These are phyloP conservation scores for Penstemon eatonii DNA, from an alignment of 257 asterid species.

Conservation along the genomic window DNA sequence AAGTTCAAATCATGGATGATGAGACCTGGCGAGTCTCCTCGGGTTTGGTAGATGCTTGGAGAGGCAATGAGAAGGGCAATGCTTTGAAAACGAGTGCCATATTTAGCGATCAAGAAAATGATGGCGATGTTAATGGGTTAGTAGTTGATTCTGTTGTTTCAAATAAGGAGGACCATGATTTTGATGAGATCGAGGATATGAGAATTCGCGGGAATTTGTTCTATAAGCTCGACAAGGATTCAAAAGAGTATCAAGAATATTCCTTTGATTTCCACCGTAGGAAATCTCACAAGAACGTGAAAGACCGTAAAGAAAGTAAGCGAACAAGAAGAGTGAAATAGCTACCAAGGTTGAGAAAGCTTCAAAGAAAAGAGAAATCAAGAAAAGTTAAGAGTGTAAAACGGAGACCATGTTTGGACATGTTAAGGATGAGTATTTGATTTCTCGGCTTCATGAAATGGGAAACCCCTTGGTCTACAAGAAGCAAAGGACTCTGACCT, in stretches of 20 bases:
- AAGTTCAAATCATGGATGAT: conserved; percentile 32
- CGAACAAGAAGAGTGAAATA: neutral
- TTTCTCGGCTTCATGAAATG: conserved; percentile 28
- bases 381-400: too few species aligned
- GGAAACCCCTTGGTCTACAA: conserved; percentile 33
- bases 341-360: too few species aligned
- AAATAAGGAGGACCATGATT: conserved; percentile 38
- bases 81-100: conserved; percentile 19
- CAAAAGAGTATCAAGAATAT: conserved; percentile 71
- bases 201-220: conserved; percentile 65
- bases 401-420: neutral
- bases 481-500: conserved; percentile 31
- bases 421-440: conserved; percentile 15
- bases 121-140: neutral
- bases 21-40: conserved; percentile 62
- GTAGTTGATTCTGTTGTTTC: conserved; percentile 27
- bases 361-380: too few species aligned
- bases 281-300: conserved; percentile 40
- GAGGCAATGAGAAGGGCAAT: conserved; percentile 32
- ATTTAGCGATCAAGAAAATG: conserved; percentile 25
- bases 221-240: conserved; percentile 70
- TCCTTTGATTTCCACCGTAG: conserved; percentile 68
- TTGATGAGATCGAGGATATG: conserved; percentile 74
- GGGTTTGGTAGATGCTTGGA: conserved; percentile 62
- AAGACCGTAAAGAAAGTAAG: conserved; percentile 26